Evolutionary conservation across 2,329 filamentous ascomycete species (phyloP), one percentile per base, ranked within the genome.

Genomic region (Byssochlamys sp.): DNA sequence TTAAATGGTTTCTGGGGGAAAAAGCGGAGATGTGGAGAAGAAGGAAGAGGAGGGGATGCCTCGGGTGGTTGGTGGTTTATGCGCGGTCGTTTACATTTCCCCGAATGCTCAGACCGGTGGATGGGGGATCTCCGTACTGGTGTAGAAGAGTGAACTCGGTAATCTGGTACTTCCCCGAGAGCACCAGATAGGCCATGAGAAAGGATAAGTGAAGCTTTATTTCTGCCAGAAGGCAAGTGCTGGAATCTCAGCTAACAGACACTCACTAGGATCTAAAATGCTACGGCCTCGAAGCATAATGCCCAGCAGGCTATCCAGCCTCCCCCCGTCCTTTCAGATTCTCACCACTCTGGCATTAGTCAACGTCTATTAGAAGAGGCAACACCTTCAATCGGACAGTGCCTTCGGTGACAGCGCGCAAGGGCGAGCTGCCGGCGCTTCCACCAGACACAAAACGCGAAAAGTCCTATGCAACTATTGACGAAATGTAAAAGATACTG

Each of bases 321-420:
- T 19, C 49, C 53, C 12, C 55, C 55, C 5, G 29, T 57, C 14
- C 31, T 57, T 7, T 39, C 55, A 26, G 50, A 53, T 28, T 48
- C 14, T 31, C 55, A 31, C 35, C 55, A 57, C 39, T 57, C 55
- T 28, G 55, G 55, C 4, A 35, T 57, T 14, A 52, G 49, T 33
- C 19, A n/a, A 27, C 55, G 62, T 14, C 57, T 65, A 7, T 29
- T 58, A 12, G 53, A 61, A 50, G 58, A 63, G 26, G 63, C 61
- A 29, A 56, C 58, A 24, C 62, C 55, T 48, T 59, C 11, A 62
- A 65, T 31, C 62, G 62, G 55, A 64, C 63, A 5, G 24, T 62
- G 5, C 27, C 55, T 24, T 49, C n/a, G 11, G 51, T 57, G 24
- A 57, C 31, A 48, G 11, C 49, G 3, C 55, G 55, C 26, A 27